Percentiles rank a stretch among this genome's conserved stretches.
Evolutionary conservation across 805 yeast genomes (phyloP).

Genomic region (Maudiozyma barnettii): DNA sequence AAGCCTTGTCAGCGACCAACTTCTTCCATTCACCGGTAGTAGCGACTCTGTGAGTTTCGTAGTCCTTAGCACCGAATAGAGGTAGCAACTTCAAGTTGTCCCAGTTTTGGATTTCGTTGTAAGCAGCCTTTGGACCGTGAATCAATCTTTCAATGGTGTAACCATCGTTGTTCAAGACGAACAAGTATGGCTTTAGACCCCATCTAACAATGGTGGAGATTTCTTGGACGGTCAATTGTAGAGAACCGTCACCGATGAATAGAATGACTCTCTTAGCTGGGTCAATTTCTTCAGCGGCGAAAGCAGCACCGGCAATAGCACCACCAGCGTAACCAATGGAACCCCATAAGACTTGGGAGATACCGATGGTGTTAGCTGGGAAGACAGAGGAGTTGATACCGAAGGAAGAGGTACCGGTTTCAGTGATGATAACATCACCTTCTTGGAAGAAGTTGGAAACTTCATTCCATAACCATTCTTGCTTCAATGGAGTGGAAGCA

Average conservation of each 20-base stretch:
- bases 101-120: constrained; percentile 2
- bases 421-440: constrained; percentile 1
- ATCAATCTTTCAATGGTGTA: constrained; percentile 1
- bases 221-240: constrained; percentile 1
- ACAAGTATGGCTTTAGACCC: constrained; percentile 1
- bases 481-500: constrained; percentile 1
- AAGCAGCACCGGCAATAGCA: constrained; percentile 1
- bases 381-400: not conserved
- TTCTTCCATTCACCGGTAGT: constrained; percentile 49
- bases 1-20: constrained; percentile 36
- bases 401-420: constrained; percentile 1
- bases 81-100: not conserved
- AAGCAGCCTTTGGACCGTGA: constrained; percentile 2
- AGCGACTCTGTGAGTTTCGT: constrained; percentile 30
- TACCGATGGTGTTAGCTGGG: constrained; percentile 1
- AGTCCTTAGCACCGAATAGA: constrained; percentile 1
- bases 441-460: constrained; percentile 1
- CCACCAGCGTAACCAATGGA: constrained; percentile 1
- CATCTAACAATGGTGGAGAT: constrained; percentile 1
- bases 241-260: constrained; percentile 2
- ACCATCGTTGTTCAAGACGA: constrained; percentile 1
- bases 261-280: not conserved
- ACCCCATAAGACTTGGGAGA: constrained; percentile 2
- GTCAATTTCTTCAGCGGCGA: constrained; percentile 1
- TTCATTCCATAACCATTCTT: constrained; percentile 1